Conservation (phyloP, 345 rosid species). For the Psidium guajava region DNA sequence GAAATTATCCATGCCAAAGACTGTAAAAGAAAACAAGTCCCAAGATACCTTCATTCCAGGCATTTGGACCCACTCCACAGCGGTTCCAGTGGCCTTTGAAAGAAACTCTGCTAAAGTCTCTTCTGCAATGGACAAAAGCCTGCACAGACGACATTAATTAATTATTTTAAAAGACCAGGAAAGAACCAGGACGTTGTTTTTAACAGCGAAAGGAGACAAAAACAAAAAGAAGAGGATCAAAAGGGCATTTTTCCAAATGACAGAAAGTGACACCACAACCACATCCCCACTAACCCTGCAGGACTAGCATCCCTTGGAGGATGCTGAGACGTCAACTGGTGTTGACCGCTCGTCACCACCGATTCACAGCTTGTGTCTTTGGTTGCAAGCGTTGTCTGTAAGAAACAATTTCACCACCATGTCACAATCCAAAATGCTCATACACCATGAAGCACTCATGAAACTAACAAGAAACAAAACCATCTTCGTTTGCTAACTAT, state of each 20-base stretch:
- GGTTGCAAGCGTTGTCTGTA: conserved; percentile 76
- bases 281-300: conserved; percentile 86
- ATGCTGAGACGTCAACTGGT: conserved; percentile 91
- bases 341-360: conserved; percentile 96
- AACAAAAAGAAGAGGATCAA: conserved; percentile 1
- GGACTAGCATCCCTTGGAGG: conserved; percentile 99
- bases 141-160: conserved; percentile 13
- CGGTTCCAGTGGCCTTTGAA: conserved; percentile 99
- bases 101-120: conserved; percentile 99
- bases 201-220: conserved; percentile 8
- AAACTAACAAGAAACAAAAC: not conserved
- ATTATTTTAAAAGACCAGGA: not conserved
- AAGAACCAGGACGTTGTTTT: not conserved
- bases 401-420: conserved; percentile 8
- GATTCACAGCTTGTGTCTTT: conserved; percentile 99
- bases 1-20: not conserved
- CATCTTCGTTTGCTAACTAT: not conserved
- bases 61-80: conserved; percentile 99
- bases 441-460: not conserved
- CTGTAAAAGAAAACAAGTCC: not conserved
- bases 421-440: not conserved
- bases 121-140: conserved; percentile 99
- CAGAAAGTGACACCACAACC: conserved; percentile 35
- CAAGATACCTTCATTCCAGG: conserved; percentile 99
- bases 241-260: conserved; percentile 4